Evolutionary conservation across 2,329 filamentous ascomycete genomes (phyloP).

Genomic region (Neonectria coccinea): DNA sequence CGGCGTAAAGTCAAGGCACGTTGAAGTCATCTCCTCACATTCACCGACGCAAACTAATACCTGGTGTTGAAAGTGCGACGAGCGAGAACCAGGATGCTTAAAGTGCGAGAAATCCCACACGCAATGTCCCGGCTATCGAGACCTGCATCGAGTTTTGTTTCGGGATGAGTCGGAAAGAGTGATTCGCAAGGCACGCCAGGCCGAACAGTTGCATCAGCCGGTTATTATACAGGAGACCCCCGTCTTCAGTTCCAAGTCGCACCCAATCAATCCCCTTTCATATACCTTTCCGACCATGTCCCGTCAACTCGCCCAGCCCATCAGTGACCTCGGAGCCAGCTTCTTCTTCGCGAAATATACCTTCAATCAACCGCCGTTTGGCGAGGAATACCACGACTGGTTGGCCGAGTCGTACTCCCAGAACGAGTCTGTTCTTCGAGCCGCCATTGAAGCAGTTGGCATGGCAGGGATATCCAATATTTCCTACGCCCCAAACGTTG

Average conservation of each 20-base stretch:
- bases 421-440: conserved; percentile 23
- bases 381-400: conserved; percentile 34
- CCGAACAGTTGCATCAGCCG: conserved; percentile 22
- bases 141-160: conserved; percentile 40
- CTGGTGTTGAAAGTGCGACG: conserved; percentile 40
- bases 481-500: conserved; percentile 33
- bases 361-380: conserved; percentile 35
- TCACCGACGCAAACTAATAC: not conserved
- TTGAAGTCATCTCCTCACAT: not conserved
- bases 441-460: conserved; percentile 43
- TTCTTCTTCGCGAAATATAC: conserved; percentile 45
- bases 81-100: conserved; percentile 40
- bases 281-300: too few relatives aligned
- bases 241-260: not conserved
- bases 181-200: conserved; percentile 28
- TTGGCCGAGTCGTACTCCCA: conserved; percentile 32
- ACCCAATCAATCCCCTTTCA: not conserved
- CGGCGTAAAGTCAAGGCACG: conserved; percentile 44
- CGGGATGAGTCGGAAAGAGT: conserved; percentile 42
- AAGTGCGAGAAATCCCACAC: conserved; percentile 40
- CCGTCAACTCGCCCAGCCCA: not conserved
- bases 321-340: not conserved
- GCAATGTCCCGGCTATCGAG: conserved; percentile 44
- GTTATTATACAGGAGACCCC: not conserved
- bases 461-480: conserved; percentile 45